A percentile compares a stretch with the other conserved stretches of the same genome.
Evolutionary conservation across 2,329 filamentous ascomycete genomes (phyloP).

Genomic region (Pseudocercospora eumusae): DNA sequence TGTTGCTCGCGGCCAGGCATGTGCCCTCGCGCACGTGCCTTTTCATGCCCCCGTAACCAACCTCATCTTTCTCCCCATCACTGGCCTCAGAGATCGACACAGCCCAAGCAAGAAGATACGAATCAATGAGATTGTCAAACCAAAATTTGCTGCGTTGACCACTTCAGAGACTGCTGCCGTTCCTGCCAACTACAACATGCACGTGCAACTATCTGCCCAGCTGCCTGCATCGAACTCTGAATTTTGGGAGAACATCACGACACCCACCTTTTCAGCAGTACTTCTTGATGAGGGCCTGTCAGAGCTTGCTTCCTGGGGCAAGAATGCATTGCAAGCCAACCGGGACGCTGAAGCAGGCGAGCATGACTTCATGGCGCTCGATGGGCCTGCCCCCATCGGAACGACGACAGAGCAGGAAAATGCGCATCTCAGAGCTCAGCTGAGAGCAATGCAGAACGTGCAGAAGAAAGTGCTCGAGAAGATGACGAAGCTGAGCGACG

Average conservation of each 20-base stretch:
- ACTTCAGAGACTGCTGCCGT: conserved; percentile 40
- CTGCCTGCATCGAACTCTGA: conserved; percentile 27
- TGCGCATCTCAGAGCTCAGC: conserved; percentile 39
- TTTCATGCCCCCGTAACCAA: conserved; percentile 84
- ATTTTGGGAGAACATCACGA: conserved; percentile 47
- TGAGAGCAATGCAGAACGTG: conserved; percentile 48
- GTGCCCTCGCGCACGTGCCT: conserved; percentile 61
- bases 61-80: conserved; percentile 68
- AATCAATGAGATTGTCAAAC: conserved; percentile 66
- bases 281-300: conserved; percentile 40
- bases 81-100: conserved; percentile 42
- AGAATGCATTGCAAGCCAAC: conserved; percentile 21
- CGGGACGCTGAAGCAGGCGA: conserved; percentile 14
- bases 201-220: conserved; percentile 59
- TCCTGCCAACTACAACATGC: conserved; percentile 64
- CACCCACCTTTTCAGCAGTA: conserved; percentile 45
- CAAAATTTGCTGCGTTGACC: conserved; percentile 63
- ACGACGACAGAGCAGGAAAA: conserved; percentile 34
- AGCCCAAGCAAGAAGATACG: conserved; percentile 36
- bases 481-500: conserved; percentile 46
- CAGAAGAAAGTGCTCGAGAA: conserved; percentile 51
- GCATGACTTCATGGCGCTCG: conserved; percentile 45
- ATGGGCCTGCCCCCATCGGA: conserved; percentile 23
- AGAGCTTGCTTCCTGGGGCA: conserved; percentile 43
- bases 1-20: conserved; percentile 67